Evolutionary conservation across 225 moss, liverwort and hornwort genomes (phyloP).

Genomic region (Marchantia paleacea): DNA sequence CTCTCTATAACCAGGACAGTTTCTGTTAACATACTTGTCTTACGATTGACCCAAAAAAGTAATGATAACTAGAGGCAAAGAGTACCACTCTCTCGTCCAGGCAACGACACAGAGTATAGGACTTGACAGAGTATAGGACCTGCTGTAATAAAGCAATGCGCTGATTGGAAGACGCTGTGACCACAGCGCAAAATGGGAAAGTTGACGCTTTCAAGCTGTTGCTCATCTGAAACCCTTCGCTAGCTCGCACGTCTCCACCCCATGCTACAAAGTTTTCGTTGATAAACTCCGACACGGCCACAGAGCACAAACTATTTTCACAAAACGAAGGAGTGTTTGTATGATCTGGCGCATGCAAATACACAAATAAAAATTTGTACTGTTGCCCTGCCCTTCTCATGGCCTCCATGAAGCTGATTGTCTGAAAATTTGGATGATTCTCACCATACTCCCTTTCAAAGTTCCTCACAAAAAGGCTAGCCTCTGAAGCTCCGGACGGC

Average conservation of each 20-base stretch:
- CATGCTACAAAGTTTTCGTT: slow-evolving; percentile 96
- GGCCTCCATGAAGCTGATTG: slow-evolving; percentile 85
- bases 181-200: slow-evolving; percentile 95
- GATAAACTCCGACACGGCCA: slow-evolving; percentile 71
- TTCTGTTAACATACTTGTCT: too few relatives aligned
- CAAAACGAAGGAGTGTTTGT: slow-evolving; percentile 88
- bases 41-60: too few relatives aligned
- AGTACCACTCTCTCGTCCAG: too few relatives aligned
- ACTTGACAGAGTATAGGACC: slow-evolving; percentile 47
- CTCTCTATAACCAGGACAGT: too few relatives aligned
- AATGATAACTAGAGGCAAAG: background rate
- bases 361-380: slow-evolving; percentile 93
- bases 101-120: too few relatives aligned
- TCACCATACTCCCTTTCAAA: slow-evolving; percentile 92
- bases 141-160: slow-evolving; percentile 91
- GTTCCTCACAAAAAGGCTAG: slow-evolving; percentile 66
- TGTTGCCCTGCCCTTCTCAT: slow-evolving; percentile 85
- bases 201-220: slow-evolving; percentile 96
- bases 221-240: slow-evolving; percentile 98
- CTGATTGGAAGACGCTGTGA: slow-evolving; percentile 87
- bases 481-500: slow-evolving; percentile 68
- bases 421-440: slow-evolving; percentile 75
- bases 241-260: slow-evolving; percentile 93
- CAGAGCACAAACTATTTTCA: slow-evolving; percentile 72
- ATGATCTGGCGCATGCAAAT: slow-evolving; percentile 95